Evolutionary conservation across 2,329 filamentous ascomycete species (phyloP).

Genomic region (Neofusicoccum cordaticola): DNA sequence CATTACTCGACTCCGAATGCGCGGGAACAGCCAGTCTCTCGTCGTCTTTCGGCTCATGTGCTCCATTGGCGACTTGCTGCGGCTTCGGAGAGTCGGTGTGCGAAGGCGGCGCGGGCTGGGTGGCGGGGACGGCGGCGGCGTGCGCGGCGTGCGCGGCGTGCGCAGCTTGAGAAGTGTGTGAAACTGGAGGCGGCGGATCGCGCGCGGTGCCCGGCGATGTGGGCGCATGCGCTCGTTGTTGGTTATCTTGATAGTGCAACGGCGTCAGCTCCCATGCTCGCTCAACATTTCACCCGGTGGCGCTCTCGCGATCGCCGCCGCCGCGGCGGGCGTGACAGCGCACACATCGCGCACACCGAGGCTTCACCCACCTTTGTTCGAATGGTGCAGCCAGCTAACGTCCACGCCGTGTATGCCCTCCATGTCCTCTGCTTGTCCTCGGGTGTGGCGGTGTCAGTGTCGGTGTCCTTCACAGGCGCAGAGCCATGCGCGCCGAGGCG

Average conservation of each 20-base stretch:
- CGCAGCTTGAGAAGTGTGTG: background rate
- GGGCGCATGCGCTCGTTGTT: constrained; percentile 5
- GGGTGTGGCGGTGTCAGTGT: background rate
- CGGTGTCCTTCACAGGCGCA: constrained; percentile 6
- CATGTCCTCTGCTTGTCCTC: constrained; percentile 49
- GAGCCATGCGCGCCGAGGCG: constrained; percentile 3
- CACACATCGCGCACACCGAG: constrained; percentile 20
- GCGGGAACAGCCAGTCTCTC: background rate
- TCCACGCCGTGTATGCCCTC: constrained; percentile 80
- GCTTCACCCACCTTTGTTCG: constrained; percentile 67
- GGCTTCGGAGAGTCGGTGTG: background rate
- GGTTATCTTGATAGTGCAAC: background rate
- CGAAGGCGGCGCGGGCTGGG: background rate
- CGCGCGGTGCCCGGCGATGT: background rate
- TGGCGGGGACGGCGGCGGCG: background rate
- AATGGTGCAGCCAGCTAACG: constrained; percentile 87
- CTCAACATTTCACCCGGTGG: background rate
- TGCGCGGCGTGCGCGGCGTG: background rate
- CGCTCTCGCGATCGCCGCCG: background rate
- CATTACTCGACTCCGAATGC: background rate
- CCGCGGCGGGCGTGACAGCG: background rate
- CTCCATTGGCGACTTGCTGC: background rate
- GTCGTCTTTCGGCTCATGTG: constrained; percentile 3
- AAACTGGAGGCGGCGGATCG: background rate
- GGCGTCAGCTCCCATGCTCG: background rate